Conservation (phyloP, 257 asterid genomes). For the Solanum lycopersicoides region DNA sequence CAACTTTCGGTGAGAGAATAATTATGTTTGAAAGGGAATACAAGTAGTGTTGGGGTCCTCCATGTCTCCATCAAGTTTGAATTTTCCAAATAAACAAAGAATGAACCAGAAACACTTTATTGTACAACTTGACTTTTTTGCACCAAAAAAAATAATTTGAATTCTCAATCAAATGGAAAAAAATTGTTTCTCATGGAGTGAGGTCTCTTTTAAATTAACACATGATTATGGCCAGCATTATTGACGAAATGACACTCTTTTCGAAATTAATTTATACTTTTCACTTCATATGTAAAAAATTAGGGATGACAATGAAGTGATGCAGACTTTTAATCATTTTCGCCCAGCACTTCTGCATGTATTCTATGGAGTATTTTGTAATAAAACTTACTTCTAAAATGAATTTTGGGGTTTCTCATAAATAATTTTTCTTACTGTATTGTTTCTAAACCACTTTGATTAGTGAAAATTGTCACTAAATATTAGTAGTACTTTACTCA, state of each 20-base stretch:
- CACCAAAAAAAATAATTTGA: neutral
- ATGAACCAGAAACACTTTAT: neutral
- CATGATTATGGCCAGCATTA: no score
- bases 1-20: neutral
- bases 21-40: neutral
- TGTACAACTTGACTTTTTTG: neutral
- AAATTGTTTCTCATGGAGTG: neutral
- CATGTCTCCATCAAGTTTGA: neutral
- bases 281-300: no score
- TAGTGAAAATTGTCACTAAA: neutral
- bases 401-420: neutral
- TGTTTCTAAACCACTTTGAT: neutral
- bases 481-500: no score
- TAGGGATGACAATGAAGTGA: no score
- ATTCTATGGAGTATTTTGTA: neutral
- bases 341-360: no score
- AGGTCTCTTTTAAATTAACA: neutral
- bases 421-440: neutral
- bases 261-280: no score
- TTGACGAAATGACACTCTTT: no score
- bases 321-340: no score
- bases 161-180: neutral
- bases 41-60: neutral
- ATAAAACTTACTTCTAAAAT: no score
- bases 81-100: neutral